Evolutionary conservation across 2,329 filamentous ascomycete genomes (phyloP), one percentile per base, ranked within the genome.

Genomic region (Pestalotiopsis sp.): DNA sequence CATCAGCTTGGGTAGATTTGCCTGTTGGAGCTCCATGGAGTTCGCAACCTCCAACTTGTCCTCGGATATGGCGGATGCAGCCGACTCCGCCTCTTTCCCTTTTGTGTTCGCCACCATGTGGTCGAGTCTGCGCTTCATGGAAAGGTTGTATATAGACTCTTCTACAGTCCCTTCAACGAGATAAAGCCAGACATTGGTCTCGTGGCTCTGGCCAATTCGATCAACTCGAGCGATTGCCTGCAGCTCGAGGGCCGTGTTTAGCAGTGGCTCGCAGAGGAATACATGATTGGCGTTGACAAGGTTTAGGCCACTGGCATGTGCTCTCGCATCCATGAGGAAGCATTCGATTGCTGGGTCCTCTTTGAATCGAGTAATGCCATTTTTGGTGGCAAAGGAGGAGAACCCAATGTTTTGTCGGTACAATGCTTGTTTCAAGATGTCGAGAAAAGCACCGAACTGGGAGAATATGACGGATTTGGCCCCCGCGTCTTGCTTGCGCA

Each of bases 151-250:
- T 71, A 98, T 97, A 1, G 92, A 92, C 81, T 97, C 92, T 77
- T 99, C 96, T 0, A 98, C 93, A 0, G 95, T 97, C 65, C 92
- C 93, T 17, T 92, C 90, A n/a, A 98, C 89, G 2, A 98, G 86
- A 78, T 98, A 98, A 79, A 98, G 92, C 92, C 95, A 98, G 1
- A 98, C 94, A 0, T 93, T 97, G 0, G 96, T 99, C 72, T 93
- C 87, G 65, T 93, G 90, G 71, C 91, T 86, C 80, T 98, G 96
- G 0, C 96, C 96, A 71, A 99, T 99, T 45, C 96, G 90, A 78
- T 99, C 94, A 1, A 99, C 95, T 68, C 96, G 92, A 0, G 95
- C 95, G 75, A 98, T 97, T 14, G 95, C 95, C 79, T 99, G 96
- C 11, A 98, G 86, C 80, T 98, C 96, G 17, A 99, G 89, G 0